Percentiles rank a stretch among this genome's conserved stretches.
Conservation (phyloP, 768 basidiomycete species). For the Trametes gibbosa region DNA sequence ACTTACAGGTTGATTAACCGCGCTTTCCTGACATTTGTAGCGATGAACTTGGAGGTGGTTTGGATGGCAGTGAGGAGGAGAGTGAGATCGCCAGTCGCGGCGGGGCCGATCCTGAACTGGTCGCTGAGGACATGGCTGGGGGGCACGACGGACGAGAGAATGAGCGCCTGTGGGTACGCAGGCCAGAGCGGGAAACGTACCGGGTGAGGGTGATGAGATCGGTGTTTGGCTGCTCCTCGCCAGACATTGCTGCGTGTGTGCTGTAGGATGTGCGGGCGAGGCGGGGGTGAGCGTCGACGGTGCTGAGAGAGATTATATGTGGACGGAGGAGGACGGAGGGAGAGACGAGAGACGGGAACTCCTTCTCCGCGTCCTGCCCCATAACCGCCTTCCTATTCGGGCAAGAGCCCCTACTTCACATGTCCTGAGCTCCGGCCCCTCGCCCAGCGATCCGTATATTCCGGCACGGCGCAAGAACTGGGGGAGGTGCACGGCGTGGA, state of each 20-base stretch:
- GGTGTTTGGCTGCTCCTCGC: constrained; percentile 70
- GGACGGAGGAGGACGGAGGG: constrained; percentile 18
- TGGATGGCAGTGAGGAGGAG: constrained; percentile 94
- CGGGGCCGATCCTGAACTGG: constrained; percentile 76
- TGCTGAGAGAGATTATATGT: constrained; percentile 9
- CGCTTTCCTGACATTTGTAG: constrained; percentile 95
- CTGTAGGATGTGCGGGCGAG: constrained; percentile 9
- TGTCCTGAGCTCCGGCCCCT: constrained; percentile 18
- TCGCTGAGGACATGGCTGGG: constrained; percentile 82
- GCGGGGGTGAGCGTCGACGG: background rate
- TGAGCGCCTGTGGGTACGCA: constrained; percentile 6
- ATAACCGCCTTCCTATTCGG: constrained; percentile 13
- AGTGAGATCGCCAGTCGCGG: constrained; percentile 92
- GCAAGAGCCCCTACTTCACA: constrained; percentile 18
- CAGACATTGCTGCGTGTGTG: constrained; percentile 23
- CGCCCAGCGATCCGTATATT: background rate
- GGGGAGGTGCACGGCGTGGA: background rate
- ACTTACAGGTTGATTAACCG: constrained; percentile 94
- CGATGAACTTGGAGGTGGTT: constrained; percentile 95
- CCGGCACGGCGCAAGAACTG: background rate
- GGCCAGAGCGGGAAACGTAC: constrained; percentile 39
- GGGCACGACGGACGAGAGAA: constrained; percentile 5
- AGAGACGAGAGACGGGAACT: constrained; percentile 12
- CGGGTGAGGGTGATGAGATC: constrained; percentile 93
- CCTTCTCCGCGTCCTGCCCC: constrained; percentile 13